Base-by-base conservation (phyloP, 2,329 filamentous ascomycete species). In the Ceratocystiopsis minuta region DNA sequence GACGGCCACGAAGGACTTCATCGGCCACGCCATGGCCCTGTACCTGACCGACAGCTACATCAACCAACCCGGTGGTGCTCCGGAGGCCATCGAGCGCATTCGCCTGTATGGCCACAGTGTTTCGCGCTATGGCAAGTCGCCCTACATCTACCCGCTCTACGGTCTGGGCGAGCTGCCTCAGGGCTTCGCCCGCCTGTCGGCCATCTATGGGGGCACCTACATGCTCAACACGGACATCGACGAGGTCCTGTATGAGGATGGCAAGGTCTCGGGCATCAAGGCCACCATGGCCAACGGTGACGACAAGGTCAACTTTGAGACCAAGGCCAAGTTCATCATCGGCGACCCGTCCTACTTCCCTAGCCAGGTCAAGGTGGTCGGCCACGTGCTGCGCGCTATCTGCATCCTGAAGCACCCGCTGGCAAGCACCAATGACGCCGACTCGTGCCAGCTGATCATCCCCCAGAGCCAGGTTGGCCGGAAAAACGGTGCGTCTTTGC, bases 131-230 rank as follows among this genome's bases (percentile, higher is more conserved):
- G 90, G 90, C 63, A 96, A 95, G 66, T 96, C 87, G 13, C 92
- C 90, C 37, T 98, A 96, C 69, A 96, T 98, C 67, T 98, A 98
- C 70, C 92, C 90, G 39, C 78, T 96, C 31, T 98, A 98, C 66
- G 90, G 90, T 48, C 77, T 98, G 39, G 90, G 83, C 58, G 90
- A 98, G 67, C 80, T 98, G 43, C 92, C 90, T 33, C 90, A 98
- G 65, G 88, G 88, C 46, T 98, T 98, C 55, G 90, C 90, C 49
- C 87, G 90, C 61, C 75, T 98, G 42, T 95, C 87, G 35, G 90
- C 90, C 60, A 96, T 98, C 63, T 96, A 98, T 58, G 90, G 90
- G 50, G 90, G 90, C 53, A 98, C 90, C 40, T 98, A 98, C 67
- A 98, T 98, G 87, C 79, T 98, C 55, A 96, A 96, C 70, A 93